Evolutionary conservation across 257 asterid genomes (phyloP).

Genomic region (Linderniella brevidens): DNA sequence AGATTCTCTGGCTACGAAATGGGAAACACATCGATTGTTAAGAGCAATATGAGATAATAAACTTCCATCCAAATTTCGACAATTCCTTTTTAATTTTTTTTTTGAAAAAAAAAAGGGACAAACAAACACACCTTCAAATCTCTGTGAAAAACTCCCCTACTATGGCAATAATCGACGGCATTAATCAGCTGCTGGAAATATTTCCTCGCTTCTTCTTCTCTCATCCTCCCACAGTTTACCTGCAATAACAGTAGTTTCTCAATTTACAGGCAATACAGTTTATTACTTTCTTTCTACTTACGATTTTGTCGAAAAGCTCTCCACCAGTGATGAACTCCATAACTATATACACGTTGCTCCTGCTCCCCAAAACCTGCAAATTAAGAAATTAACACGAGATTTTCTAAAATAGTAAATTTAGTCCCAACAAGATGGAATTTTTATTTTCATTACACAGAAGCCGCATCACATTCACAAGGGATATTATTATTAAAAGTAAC

Average conservation of each 20-base stretch:
- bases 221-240: slow-evolving; percentile 89
- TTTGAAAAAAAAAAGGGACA: too few species aligned
- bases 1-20: slow-evolving; percentile 73
- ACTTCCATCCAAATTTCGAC: background rate
- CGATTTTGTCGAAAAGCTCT: slow-evolving; percentile 92
- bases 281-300: slow-evolving; percentile 16
- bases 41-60: background rate
- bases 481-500: slow-evolving; percentile 12
- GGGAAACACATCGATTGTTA: too few species aligned
- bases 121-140: slow-evolving; percentile 51
- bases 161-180: slow-evolving; percentile 92
- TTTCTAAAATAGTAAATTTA: too few species aligned
- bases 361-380: slow-evolving; percentile 88
- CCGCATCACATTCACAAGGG: background rate
- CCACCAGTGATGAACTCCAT: slow-evolving; percentile 90
- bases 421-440: background rate
- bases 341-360: slow-evolving; percentile 77
- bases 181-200: slow-evolving; percentile 84
- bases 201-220: slow-evolving; percentile 71
- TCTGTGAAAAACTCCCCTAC: slow-evolving; percentile 89
- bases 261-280: too few species aligned
- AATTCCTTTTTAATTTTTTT: background rate
- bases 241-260: background rate
- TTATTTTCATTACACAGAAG: background rate
- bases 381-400: too few species aligned